Evolutionary conservation across 2,329 filamentous ascomycete species (phyloP).

Genomic region (Venturia asperata): DNA sequence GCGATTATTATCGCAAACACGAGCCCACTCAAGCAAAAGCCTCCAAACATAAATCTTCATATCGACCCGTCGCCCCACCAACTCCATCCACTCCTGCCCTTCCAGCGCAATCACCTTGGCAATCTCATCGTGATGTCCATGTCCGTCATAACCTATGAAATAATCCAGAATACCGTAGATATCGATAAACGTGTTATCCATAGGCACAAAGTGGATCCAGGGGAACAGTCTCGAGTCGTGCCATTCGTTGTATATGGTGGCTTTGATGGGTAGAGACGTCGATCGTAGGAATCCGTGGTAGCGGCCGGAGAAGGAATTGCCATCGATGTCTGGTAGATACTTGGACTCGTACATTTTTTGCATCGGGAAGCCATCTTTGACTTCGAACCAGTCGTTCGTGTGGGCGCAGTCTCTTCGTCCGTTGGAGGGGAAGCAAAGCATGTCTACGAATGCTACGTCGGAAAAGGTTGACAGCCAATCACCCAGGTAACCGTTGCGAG

Average conservation of each 20-base stretch:
- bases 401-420: conserved; percentile 40
- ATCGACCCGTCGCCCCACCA: conserved; percentile 61
- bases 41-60: conserved; percentile 65
- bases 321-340: conserved; percentile 70
- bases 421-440: conserved; percentile 38
- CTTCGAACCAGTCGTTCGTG: conserved; percentile 35
- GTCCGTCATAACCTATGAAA: conserved; percentile 49
- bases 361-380: conserved; percentile 31
- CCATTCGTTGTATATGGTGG: conserved; percentile 73
- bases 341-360: conserved; percentile 49
- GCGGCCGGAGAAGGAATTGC: conserved; percentile 44
- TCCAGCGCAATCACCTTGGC: conserved; percentile 58
- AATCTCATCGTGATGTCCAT: conserved; percentile 41
- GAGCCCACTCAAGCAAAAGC: conserved; percentile 43
- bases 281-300: conserved; percentile 54
- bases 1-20: conserved; percentile 38
- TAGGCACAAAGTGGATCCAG: conserved; percentile 76
- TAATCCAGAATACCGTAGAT: conserved; percentile 68
- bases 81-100: conserved; percentile 62
- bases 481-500: conserved; percentile 28
- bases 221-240: conserved; percentile 62
- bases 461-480: conserved; percentile 36
- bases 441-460: conserved; percentile 39
- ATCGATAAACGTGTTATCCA: conserved; percentile 67
- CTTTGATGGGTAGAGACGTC: conserved; percentile 66